A percentile compares a stretch with the other conserved stretches of the same genome.
These are phyloP conservation scores for Fusarium torulosum DNA, from an alignment of 2,329 filamentous ascomycete species.

Conservation along the genomic window DNA sequence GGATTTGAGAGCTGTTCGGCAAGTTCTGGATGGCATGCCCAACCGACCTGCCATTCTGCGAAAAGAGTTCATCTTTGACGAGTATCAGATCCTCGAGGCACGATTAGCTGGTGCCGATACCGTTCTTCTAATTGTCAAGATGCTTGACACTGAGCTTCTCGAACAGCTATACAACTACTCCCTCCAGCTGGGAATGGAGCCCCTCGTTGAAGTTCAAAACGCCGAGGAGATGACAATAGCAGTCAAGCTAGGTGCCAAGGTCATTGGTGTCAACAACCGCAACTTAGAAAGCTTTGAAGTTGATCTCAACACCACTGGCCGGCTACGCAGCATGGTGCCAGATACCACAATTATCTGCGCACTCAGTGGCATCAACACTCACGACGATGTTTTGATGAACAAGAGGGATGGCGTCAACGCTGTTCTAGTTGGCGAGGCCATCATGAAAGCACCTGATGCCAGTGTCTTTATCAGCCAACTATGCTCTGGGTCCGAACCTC, in stretches of 20 bases:
- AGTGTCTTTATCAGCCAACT: slow-evolving; percentile 85
- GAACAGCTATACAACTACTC: slow-evolving; percentile 89
- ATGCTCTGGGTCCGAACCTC: slow-evolving; percentile 69
- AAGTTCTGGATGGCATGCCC: slow-evolving; percentile 89
- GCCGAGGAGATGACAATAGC: slow-evolving; percentile 92
- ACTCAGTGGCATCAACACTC: slow-evolving; percentile 90
- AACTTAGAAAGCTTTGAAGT: slow-evolving; percentile 98
- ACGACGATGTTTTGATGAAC: slow-evolving; percentile 89
- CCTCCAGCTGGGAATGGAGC: slow-evolving; percentile 92
- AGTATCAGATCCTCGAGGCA: slow-evolving; percentile 97
- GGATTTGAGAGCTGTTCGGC: slow-evolving; percentile 86
- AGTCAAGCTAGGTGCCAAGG: slow-evolving; percentile 86
- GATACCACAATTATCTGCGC: slow-evolving; percentile 90
- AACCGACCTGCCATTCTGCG: slow-evolving; percentile 92
- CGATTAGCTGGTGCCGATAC: slow-evolving; percentile 94
- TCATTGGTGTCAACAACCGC: slow-evolving; percentile 97
- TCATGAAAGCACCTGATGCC: slow-evolving; percentile 92
- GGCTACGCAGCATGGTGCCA: slow-evolving; percentile 87
- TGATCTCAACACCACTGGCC: slow-evolving; percentile 90
- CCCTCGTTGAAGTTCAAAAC: slow-evolving; percentile 95
- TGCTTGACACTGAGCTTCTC: slow-evolving; percentile 83
- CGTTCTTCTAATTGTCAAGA: slow-evolving; percentile 96
- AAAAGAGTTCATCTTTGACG: slow-evolving; percentile 98
- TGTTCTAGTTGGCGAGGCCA: slow-evolving; percentile 92
- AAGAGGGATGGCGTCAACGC: slow-evolving; percentile 91